Conservation (phyloP, 176 grass and related monocot species). For the Eleusine indica region DNA sequence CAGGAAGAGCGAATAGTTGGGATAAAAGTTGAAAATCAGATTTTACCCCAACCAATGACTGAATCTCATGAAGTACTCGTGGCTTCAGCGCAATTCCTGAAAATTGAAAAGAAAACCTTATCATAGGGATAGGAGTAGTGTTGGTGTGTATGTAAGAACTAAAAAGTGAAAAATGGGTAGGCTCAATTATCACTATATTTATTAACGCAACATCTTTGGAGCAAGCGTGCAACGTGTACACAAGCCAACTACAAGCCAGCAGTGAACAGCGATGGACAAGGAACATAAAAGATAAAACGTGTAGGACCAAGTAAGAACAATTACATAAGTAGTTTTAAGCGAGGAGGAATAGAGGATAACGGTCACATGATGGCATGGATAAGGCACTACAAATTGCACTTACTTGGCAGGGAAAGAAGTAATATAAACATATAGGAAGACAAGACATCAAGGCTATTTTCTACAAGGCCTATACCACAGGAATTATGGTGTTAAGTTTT, state of each 20-base stretch:
- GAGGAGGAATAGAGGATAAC: background rate
- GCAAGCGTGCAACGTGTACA: constrained; percentile 1
- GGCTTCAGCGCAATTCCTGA: constrained; percentile 81
- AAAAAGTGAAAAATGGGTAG: constrained; percentile 19
- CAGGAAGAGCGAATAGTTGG: constrained; percentile 10
- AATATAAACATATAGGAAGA: constrained; percentile 1
- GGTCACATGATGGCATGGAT: background rate
- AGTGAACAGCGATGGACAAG: background rate
- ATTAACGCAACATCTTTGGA: constrained; percentile 9
- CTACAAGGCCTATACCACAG: background rate
- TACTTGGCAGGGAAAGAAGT: background rate
- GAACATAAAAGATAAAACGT: background rate
- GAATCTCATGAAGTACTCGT: constrained; percentile 63
- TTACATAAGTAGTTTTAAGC: background rate
- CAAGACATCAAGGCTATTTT: background rate
- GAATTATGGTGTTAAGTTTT: constrained; percentile 15
- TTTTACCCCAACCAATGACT: constrained; percentile 68
- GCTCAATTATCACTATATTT: background rate
- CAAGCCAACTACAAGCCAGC: background rate
- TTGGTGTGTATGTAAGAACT: background rate
- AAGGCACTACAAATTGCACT: background rate
- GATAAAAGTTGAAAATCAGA: constrained; percentile 23
- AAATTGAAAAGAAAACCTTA: constrained; percentile 30
- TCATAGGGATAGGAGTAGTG: constrained; percentile 13
- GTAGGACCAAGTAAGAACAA: constrained; percentile 11